A percentile compares a stretch with the other conserved stretches of the same genome.
These are phyloP conservation scores for Monosporozyma unispora DNA, from an alignment of 805 yeast genomes.

Conservation along the genomic window DNA sequence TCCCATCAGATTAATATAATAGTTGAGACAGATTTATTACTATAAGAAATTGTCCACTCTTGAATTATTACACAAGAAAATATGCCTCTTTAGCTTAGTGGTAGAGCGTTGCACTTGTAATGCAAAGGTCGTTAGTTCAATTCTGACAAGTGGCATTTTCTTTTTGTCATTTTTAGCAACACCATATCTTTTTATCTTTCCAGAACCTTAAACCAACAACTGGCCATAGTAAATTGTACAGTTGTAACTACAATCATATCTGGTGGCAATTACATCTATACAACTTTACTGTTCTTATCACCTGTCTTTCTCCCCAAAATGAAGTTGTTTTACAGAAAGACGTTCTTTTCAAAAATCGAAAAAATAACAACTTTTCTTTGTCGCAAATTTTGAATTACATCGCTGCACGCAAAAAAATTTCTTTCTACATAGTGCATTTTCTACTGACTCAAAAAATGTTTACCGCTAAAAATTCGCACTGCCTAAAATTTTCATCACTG, in stretches of 20 bases:
- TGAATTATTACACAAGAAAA: not conserved
- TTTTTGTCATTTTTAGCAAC: slow-evolving; percentile 11
- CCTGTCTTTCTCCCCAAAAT: too few species aligned
- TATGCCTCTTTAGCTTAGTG: slow-evolving; percentile 95
- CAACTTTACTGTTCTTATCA: too few species aligned
- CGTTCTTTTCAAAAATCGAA: not conserved
- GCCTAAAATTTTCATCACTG: not conserved
- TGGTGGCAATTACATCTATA: too few species aligned
- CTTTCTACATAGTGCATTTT: not conserved
- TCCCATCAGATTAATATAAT: too few species aligned
- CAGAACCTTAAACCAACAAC: not conserved
- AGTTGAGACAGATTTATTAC: too few species aligned
- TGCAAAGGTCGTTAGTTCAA: slow-evolving; percentile 96
- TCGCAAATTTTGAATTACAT: not conserved
- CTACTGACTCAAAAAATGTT: not conserved
- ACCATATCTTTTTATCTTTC: not conserved
- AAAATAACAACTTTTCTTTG: not conserved
- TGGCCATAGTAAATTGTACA: not conserved
- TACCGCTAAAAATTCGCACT: not conserved
- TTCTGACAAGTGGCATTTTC: slow-evolving; percentile 70
- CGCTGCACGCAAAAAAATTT: not conserved
- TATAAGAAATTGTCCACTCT: too few species aligned
- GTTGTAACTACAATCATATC: too few species aligned
- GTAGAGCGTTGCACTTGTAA: slow-evolving; percentile 99
- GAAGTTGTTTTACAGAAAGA: too few species aligned